Conservation (phyloP, 1,284 basidiomycete genomes). For the Austroboletus novae-zelandiae region DNA sequence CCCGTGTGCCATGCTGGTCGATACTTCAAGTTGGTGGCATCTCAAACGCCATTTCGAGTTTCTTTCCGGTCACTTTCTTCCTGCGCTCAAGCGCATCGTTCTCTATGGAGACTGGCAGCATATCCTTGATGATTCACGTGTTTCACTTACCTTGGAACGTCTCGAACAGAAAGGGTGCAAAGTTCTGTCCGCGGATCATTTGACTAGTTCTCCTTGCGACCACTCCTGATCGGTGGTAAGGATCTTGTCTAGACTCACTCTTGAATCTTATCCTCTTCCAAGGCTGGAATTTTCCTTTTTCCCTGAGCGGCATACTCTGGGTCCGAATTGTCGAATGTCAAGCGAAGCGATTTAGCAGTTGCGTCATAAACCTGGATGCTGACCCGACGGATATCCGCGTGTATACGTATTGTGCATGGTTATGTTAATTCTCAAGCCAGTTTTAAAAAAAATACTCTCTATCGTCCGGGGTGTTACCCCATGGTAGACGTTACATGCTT, state of each 20-base stretch:
- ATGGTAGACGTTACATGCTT: too few species aligned
- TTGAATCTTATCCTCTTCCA: too few species aligned
- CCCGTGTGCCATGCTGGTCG: conserved; percentile 39
- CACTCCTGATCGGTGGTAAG: conserved; percentile 20
- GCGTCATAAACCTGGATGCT: too few species aligned
- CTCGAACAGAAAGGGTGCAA: conserved; percentile 22
- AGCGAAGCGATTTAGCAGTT: too few species aligned
- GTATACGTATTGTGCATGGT: too few species aligned
- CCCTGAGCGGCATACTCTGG: too few species aligned
- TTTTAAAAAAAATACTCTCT: too few species aligned
- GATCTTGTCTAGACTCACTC: neutral
- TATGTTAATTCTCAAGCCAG: too few species aligned
- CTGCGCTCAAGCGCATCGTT: conserved; percentile 38
- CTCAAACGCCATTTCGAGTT: conserved; percentile 47
- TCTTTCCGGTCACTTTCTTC: conserved; percentile 37
- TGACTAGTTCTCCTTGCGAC: conserved; percentile 12
- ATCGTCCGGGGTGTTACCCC: too few species aligned
- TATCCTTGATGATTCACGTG: conserved; percentile 34
- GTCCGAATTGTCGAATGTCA: too few species aligned
- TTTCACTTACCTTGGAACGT: conserved; percentile 20
- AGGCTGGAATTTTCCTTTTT: too few species aligned
- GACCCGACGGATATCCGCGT: too few species aligned
- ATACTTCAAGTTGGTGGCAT: conserved; percentile 37
- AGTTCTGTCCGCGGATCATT: conserved; percentile 12
- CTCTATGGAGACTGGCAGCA: conserved; percentile 53